Evolutionary conservation across 345 rosid genomes (phyloP), one percentile per base, ranked within the genome.

Genomic region (Euphorbia peplus): DNA sequence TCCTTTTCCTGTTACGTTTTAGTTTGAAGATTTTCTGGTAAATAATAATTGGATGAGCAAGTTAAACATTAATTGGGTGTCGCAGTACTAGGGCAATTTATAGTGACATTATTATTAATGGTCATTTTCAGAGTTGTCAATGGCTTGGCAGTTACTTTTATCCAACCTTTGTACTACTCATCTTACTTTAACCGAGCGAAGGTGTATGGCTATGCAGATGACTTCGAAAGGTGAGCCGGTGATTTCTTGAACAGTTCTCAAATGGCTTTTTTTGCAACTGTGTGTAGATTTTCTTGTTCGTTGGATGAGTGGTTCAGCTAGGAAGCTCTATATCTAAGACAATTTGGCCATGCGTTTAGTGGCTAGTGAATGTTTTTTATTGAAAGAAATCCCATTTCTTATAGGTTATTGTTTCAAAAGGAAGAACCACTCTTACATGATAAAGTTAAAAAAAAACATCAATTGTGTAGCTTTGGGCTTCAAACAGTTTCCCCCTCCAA

Each of bases 91-190:
- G 28, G 24, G 44, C 19, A 32, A 21, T 67, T 70, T 63, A 57
- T 37, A 26, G 67, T 55, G 47, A 55, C 53, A 25, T 44, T 41
- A 61, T 70, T 74, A n/a, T 39, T 59, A 12, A 39, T 57, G 48
- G 18, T 59, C 29, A 70, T 71, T 39, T 81, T 78, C 85, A 90
- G 97, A 61, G 84, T 89, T 59, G 77, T 87, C 70, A 68, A 66
- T 60, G 93, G 95, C 50, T 84, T 89, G 67, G 95, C 90, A 78
- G 91, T 91, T 64, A 91, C 95, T 52, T 71, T 91, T 60, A 88
- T 91, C 64, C 85, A 91, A 78, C 93, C 97, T 52, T 68, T 82
- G 73, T 68, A 78, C 70, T 83, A 84, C 80, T 74, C 81, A 24
- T 89, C 91, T 26, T 86, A 84, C 80, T 90, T 90, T 77, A 79